Evolutionary conservation across 768 basidiomycete genomes (phyloP).

Genomic region (Pilatotrama ljubarskyi): DNA sequence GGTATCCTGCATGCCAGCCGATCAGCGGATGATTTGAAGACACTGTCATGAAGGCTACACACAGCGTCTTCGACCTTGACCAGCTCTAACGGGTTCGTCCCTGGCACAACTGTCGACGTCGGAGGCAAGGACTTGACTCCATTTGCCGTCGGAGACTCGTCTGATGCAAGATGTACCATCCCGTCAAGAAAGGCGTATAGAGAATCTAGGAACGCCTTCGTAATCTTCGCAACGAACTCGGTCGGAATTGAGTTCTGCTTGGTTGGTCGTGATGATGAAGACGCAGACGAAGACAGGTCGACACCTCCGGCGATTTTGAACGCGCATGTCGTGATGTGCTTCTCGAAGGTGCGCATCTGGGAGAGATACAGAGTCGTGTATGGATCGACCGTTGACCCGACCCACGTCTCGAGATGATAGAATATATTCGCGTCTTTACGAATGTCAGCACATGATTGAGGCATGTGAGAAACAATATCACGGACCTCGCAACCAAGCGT

Average conservation of each 20-base stretch:
- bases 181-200: constrained; percentile 88
- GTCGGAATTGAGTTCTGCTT: constrained; percentile 64
- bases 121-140: constrained; percentile 39
- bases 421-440: constrained; percentile 76
- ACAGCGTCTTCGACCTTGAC: constrained; percentile 67
- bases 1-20: constrained; percentile 59
- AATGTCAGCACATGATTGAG: not conserved
- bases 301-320: constrained; percentile 82
- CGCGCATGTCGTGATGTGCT: constrained; percentile 70
- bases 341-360: constrained; percentile 81
- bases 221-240: constrained; percentile 72
- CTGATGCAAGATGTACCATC: constrained; percentile 73
- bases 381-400: constrained; percentile 56
- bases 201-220: constrained; percentile 81
- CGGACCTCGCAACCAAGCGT: constrained; percentile 82
- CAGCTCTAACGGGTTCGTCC: constrained; percentile 54
- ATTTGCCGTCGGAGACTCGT: constrained; percentile 55
- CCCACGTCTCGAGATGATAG: constrained; percentile 87
- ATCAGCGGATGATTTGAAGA: not conserved
- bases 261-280: constrained; percentile 48
- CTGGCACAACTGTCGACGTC: constrained; percentile 30
- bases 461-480: not conserved
- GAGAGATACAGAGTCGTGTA: constrained; percentile 73
- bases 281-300: constrained; percentile 45
- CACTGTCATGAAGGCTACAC: not conserved